Percentiles rank a stretch among this genome's conserved stretches.
Conservation (phyloP, 1,284 basidiomycete genomes). For the Cryptococcus sp. region DNA sequence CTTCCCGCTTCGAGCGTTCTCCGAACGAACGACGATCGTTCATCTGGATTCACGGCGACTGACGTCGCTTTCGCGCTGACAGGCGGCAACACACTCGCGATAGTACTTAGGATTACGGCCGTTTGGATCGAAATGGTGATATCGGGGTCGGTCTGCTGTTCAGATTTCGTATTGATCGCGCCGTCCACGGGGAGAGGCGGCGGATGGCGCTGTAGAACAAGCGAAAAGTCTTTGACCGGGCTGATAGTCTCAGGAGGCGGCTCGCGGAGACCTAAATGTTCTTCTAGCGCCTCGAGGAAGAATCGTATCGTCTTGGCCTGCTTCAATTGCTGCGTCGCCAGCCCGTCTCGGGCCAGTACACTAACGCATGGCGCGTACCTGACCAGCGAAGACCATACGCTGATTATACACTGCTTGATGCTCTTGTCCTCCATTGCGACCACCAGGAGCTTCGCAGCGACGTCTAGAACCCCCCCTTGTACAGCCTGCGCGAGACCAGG, state of each 20-base stretch:
- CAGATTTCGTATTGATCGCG: not conserved
- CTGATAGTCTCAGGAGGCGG: not conserved
- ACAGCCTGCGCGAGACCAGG: constrained; percentile 28
- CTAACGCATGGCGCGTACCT: constrained; percentile 25
- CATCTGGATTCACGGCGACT: constrained; percentile 12
- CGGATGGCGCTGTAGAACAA: too few relatives aligned
- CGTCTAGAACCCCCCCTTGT: constrained; percentile 37
- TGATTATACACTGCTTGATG: constrained; percentile 25
- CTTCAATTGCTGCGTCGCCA: constrained; percentile 18
- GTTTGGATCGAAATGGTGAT: constrained; percentile 24
- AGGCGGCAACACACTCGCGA: constrained; percentile 21
- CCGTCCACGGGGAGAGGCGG: not conserved
- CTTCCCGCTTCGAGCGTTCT: constrained; percentile 21
- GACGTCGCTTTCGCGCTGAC: too few relatives aligned
- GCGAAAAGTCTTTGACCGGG: too few relatives aligned
- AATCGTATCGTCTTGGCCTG: constrained; percentile 21
- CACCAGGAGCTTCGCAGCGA: constrained; percentile 28
- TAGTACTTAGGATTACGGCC: constrained; percentile 32
- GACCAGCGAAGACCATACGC: constrained; percentile 39
- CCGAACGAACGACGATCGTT: constrained; percentile 22
- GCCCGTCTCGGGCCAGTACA: constrained; percentile 17
- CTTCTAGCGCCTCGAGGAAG: constrained; percentile 34
- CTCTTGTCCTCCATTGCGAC: constrained; percentile 16
- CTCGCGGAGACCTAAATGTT: constrained; percentile 9
- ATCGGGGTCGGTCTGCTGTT: constrained; percentile 1